Evolutionary conservation across 1,284 basidiomycete genomes (phyloP).

Genomic region (Ceratobasidium theobromae): DNA sequence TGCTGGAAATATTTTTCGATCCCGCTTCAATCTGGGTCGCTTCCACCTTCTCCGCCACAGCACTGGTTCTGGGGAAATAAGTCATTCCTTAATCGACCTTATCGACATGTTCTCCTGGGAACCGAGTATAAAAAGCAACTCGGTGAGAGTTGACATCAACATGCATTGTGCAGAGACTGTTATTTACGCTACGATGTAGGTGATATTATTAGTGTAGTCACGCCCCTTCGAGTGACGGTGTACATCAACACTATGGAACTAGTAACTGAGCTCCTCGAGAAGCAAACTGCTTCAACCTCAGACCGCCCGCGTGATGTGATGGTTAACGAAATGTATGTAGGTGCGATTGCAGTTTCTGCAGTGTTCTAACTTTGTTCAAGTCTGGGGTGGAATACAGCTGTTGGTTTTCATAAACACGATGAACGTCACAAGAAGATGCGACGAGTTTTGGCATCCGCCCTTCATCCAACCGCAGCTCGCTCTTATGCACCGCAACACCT

Average conservation of each 20-base stretch:
- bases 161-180: neutral
- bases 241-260: neutral
- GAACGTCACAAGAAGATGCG: slow-evolving; percentile 5
- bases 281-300: neutral
- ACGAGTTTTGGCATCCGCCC: slow-evolving; percentile 1
- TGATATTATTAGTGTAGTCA: neutral
- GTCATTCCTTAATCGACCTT: neutral
- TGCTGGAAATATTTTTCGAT: too few relatives aligned
- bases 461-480: slow-evolving; percentile 2
- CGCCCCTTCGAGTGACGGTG: neutral
- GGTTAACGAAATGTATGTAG: neutral
- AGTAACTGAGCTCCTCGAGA: neutral
- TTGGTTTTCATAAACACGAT: neutral
- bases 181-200: neutral
- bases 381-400: neutral
- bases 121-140: neutral
- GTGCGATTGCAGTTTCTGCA: neutral
- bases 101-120: neutral
- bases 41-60: neutral
- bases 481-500: neutral
- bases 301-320: neutral
- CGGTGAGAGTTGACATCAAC: neutral
- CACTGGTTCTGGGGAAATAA: neutral
- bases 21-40: too few relatives aligned
- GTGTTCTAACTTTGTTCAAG: neutral